Evolutionary conservation across 1,284 basidiomycete genomes (phyloP), one percentile per base, ranked within the genome.

Genomic region (Ustilago esculenta): DNA sequence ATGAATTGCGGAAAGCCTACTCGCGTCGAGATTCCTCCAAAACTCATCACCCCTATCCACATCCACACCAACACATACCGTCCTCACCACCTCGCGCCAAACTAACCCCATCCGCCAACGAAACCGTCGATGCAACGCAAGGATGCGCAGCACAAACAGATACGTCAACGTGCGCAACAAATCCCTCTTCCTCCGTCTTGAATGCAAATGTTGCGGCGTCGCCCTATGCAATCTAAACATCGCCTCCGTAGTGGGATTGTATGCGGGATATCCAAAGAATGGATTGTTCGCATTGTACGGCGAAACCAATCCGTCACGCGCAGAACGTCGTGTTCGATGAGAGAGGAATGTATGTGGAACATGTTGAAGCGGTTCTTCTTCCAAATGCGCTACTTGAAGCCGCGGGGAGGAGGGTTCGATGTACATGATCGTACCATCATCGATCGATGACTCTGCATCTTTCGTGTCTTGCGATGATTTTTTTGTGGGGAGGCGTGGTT

Each of bases 181-280:
- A 41, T 81, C 79, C 23, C 80, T 59, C 50, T 79, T 79, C 7
- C 79, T 48, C 2, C 76, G 52, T 2, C 74, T 46, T 20, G 64
- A 60, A 23, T 73, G 74, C 18, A 79, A 50, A 15, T 76, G 72
- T 30, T 55, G 60, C 21, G 53, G 48, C 6, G 63, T 64, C 11
- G 11, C 24, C 17, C 33, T 30, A 11, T 39, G 18, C 18, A 70
- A 53, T 0, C 50, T 35, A 42, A 68, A 68, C 2, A 45, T 65
- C 5, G 50, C 48, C 32, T 50, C 49, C 0, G 43, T 4, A 9
- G 27, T 7, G n/a, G 55, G 58, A 18, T 64, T 58, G 60, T 69
- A 76, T 42, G 85, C 82, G 0, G 92, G 90, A 80, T 93, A 93
- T n/a, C 91, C 91, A 73, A 88, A 92, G 83, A 89, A 92, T 0